Base-by-base conservation (phyloP, 2,329 filamentous ascomycete genomes). In the Ophiostoma sp. region DNA sequence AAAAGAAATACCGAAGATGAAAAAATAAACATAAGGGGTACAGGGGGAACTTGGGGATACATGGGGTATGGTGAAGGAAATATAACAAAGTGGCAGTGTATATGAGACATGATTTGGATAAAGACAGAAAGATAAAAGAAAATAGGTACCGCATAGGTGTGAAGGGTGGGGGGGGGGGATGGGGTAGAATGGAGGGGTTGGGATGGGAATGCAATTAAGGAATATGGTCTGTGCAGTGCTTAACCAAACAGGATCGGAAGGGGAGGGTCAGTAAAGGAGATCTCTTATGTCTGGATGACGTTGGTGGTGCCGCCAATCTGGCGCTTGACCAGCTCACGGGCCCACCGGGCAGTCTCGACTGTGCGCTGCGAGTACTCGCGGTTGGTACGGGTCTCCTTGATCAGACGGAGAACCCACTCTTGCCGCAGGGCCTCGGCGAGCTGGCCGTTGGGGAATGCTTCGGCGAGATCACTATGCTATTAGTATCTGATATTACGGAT, bases 271-370 rank as follows among this genome's bases (percentile, higher is more conserved):
- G 8, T 62, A 2, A 64, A 15, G 15, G 11, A 41, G 13, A 13
- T 1, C 39, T 4, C 20, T 65, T 80, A 85, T 73, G 81, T 81
- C 75, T 85, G 81, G 69, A 87, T 87, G 75, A 85, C 81, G 69
- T 79, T 82, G 75, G 77, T 78, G 67, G 79, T 77, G 74, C 86
- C 86, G 71, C 86, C 85, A 44, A 89, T 81, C 81, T 99, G 95
- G 76, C 93, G 91, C 86, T 97, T 98, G 79, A 98, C 94, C 79
- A 97, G 93, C 81, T 98, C 95, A 72, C 94, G 90, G 73, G 95
- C 94, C 95, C 95, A 99, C 76, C 94, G 91, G 78, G 95, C 95
- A 66, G 95, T 98, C 74, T 97, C 93, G 74, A 95, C 90, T 3
- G 95, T 99, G 73, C 94, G 91, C 36, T 86, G 77, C 75, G 89